Base-by-base conservation (phyloP, 202 grass and related monocot species). In the Zoysia matrella region DNA sequence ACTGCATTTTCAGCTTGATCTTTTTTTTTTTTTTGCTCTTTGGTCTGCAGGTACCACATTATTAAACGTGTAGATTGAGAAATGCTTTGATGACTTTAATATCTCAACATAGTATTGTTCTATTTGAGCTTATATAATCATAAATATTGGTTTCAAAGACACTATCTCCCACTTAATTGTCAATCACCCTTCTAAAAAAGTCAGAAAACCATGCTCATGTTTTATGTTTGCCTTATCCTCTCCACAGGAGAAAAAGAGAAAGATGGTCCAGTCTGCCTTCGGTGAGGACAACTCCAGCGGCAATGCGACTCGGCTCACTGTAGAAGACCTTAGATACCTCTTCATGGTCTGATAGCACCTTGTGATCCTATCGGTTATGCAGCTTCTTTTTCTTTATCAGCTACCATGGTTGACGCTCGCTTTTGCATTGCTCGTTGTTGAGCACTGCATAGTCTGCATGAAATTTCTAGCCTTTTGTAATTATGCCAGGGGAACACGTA, bases 251-350 rank as follows among this genome's bases (percentile, higher is more conserved):
- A 91, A 94, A 40, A 97, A 97, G 84, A 88, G 94, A 76, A 76
- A 71, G 65, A 94, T 97, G 90, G 92, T 97, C 11, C 75, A 83
- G 57, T 94, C 92, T 0, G 92, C 92, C 43, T 94, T 97, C 5
- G 92, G 92, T 6, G 94, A 94, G 70, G 87, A 97, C 36, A 80
- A 83, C 68, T 55, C 83, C 5, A 69, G 88, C 18, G 83, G 86
- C 22, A 89, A 73, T 72, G 72, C 88, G 42, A 87, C 90, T 71
- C 83, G 80, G 55, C 88, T 97, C 39, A 97, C 94, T 0, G 81
- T 88, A 9, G 94, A 97, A 73, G 94, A 97, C 85, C 82, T 94
- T 11, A 83, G 84, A 74, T 92, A 92, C 64, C 86, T 97, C 36
- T 97, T 97, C 84, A 85, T 72, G 74, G 82, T 90, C 53, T 91